These are phyloP conservation scores for Logfia minima DNA, from an alignment of 129 eudicot genomes.

Conservation along the genomic window DNA sequence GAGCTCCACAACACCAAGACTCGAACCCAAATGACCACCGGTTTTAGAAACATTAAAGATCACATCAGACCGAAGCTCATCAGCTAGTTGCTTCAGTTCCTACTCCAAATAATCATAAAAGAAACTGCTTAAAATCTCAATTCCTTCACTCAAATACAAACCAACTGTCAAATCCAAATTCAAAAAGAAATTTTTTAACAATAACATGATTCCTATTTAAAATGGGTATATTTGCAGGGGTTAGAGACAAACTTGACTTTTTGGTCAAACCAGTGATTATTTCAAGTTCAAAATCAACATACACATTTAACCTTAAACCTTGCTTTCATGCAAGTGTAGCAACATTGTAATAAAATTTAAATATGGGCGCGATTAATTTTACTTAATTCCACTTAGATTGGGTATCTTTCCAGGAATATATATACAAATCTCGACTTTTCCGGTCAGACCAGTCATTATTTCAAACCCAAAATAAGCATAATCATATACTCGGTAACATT, in stretches of 20 bases:
- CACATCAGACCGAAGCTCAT: conserved; percentile 86
- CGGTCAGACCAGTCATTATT: not conserved
- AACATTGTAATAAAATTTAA: not conserved
- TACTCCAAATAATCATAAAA: conserved; percentile 23
- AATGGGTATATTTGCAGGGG: not conserved
- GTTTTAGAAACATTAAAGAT: conserved; percentile 91
- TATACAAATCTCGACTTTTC: not conserved
- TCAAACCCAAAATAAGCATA: not conserved
- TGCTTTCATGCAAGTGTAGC: not conserved
- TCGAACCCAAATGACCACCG: conserved; percentile 98
- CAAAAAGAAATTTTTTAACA: not conserved
- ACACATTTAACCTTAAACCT: not conserved
- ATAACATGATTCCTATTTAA: not conserved
- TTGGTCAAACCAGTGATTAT: not conserved
- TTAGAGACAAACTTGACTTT: not conserved
- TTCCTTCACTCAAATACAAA: conserved; percentile 4
- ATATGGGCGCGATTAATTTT: not conserved
- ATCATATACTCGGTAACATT: not conserved
- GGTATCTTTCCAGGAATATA: not conserved
- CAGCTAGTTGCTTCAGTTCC: conserved; percentile 91
- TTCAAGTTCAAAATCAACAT: not conserved
- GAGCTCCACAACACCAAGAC: conserved; percentile 97
- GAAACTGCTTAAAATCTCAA: not conserved
- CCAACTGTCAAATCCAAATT: not conserved
- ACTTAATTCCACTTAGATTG: not conserved